Evolutionary conservation across 495 filamentous ascomycete genomes (phyloP).

Genomic region (Tuber aestivum): DNA sequence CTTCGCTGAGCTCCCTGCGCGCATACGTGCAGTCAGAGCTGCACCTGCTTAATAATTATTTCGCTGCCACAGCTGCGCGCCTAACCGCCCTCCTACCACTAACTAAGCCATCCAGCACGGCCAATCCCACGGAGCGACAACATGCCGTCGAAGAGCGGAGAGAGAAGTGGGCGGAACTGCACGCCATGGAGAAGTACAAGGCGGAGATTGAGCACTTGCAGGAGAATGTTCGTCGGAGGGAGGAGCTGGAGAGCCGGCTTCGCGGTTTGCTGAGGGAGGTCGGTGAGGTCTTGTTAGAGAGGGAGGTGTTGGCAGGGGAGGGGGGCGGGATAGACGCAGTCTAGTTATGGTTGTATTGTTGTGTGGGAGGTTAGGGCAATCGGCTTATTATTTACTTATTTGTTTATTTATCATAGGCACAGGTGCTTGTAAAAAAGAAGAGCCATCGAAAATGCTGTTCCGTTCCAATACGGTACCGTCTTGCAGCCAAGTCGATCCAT

Average conservation of each 20-base stretch:
- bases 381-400: no score
- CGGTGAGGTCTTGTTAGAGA: conserved; percentile 28
- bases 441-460: background rate
- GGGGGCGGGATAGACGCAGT: conserved; percentile 22
- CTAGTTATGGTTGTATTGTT: conserved; percentile 7
- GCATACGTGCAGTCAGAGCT: conserved; percentile 25
- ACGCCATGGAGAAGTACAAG: conserved; percentile 28
- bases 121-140: conserved; percentile 2
- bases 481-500: background rate
- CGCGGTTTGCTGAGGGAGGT: conserved; percentile 33
- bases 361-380: background rate
- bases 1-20: conserved; percentile 26
- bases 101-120: background rate
- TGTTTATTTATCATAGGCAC: background rate
- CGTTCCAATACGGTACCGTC: no score
- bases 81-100: conserved; percentile 20
- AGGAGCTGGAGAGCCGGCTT: conserved; percentile 25
- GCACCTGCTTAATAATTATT: conserved; percentile 25
- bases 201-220: conserved; percentile 23
- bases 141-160: conserved; percentile 20
- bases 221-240: conserved; percentile 30
- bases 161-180: conserved; percentile 28
- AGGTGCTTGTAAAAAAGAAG: no score
- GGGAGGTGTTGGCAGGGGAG: conserved; percentile 20
- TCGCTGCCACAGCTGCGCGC: background rate